Base-by-base conservation (phyloP, 257 asterid species). In the Solanum arcanum region DNA sequence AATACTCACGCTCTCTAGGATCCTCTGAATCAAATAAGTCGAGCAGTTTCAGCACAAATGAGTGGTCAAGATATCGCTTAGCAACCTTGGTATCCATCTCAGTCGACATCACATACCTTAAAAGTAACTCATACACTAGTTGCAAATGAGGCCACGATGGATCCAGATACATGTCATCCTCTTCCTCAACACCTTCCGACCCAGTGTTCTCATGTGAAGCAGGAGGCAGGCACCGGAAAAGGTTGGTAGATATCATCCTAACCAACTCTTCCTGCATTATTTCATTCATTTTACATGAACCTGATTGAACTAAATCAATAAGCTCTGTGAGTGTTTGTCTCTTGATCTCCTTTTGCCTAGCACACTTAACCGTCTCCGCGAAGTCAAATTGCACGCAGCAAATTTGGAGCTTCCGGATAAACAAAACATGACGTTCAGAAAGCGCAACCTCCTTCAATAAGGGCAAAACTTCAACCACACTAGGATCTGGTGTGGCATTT, bases 91-190 rank as follows among this genome's bases (percentile, higher is more conserved):
- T 93, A 89, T 96, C 99, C 10, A 94, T 92, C 72, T 95, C 98
- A 46, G 93, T 76, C 3, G 97, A 94, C 59, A 94, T 89, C 78
- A 96, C 94, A 21, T 95, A 96, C 90, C 94, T 92, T 12, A 95
- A 82, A 64, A 94, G 95, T 44, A 95, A 78, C 88, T 96, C 98
- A 29, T 94, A 96, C 72, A 92, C 95, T 68, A 95, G 91, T 86
- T 96, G 99, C 94, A 96, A 87, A 90, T 96, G 99, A 49, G 94
- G 93, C 99, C 98, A 96, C 2, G 94, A 86, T 29, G 99, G 99
- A 64, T 96, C 98, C 92, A 90, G 86, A 88, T 89, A 95, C 93
- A 95, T 91, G 18, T 96, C 99, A 85, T 96, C 99, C 90, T 96
- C 98, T 85, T 96, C 98, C 49, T 95, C 98, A 86, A 94, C 95